Conservation (phyloP, 805 yeast species). For the Saturnispora ahearnii region DNA sequence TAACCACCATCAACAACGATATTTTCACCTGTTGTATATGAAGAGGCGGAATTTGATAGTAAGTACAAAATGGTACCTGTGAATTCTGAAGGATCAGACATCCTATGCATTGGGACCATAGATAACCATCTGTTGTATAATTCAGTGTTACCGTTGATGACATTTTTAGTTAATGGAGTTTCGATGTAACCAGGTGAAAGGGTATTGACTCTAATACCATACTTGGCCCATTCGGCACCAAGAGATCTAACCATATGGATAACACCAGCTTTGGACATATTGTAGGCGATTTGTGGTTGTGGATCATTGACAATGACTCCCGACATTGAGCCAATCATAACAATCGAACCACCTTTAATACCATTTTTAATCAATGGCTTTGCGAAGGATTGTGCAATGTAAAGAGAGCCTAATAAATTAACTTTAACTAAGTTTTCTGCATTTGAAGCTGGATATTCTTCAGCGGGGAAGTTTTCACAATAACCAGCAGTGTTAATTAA, state of each 20-base stretch:
- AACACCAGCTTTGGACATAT: slow-evolving; percentile 82
- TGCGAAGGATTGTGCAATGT: slow-evolving; percentile 67
- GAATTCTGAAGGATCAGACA: slow-evolving; percentile 81
- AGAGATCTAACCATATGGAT: slow-evolving; percentile 68
- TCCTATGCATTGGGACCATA: slow-evolving; percentile 66
- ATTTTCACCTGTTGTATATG: slow-evolving; percentile 80
- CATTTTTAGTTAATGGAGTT: slow-evolving; percentile 70
- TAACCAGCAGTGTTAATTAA: slow-evolving; percentile 78
- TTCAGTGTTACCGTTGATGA: slow-evolving; percentile 46
- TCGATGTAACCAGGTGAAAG: slow-evolving; percentile 74
- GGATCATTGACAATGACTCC: slow-evolving; percentile 73
- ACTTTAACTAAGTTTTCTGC: slow-evolving; percentile 64
- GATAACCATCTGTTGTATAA: slow-evolving; percentile 66
- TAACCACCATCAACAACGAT: slow-evolving; percentile 82
- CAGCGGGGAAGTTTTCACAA: slow-evolving; percentile 72
- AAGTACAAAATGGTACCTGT: slow-evolving; percentile 69
- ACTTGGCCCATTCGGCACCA: slow-evolving; percentile 77
- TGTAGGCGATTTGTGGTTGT: slow-evolving; percentile 72
- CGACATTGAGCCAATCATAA: slow-evolving; percentile 71
- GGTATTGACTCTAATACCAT: slow-evolving; percentile 67
- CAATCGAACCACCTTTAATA: slow-evolving; percentile 48
- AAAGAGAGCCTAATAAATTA: slow-evolving; percentile 65
- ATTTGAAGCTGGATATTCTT: slow-evolving; percentile 62
- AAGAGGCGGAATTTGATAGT: slow-evolving; percentile 59
- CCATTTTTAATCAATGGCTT: slow-evolving; percentile 51